Evolutionary conservation across 2,329 filamentous ascomycete genomes (phyloP).

Genomic region (Fusarium bactridioides): DNA sequence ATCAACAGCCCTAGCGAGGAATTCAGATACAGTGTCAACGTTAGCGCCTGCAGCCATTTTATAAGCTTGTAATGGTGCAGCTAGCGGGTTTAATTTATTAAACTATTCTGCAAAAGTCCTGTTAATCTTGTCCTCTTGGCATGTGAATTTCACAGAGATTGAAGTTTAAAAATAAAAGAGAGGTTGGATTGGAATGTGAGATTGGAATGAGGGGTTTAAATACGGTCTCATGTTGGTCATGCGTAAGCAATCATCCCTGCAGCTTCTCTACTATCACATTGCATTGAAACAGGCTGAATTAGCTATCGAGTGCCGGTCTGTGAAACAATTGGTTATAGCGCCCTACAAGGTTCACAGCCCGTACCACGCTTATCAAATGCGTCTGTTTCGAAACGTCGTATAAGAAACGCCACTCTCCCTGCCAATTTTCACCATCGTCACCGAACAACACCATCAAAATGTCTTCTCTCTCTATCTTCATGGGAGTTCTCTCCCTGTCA

Average conservation of each 20-base stretch:
- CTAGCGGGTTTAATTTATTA: neutral
- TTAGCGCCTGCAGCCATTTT: constrained; percentile 41
- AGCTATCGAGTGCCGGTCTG: neutral
- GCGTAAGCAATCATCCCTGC: constrained; percentile 15
- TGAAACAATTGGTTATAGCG: constrained; percentile 1
- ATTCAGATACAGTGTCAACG: constrained; percentile 3
- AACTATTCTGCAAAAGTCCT: neutral
- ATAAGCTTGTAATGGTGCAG: constrained; percentile 43
- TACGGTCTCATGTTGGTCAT: constrained; percentile 17
- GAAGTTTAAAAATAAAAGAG: neutral
- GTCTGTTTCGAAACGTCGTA: constrained; percentile 13
- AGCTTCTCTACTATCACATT: neutral
- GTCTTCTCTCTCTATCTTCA: neutral
- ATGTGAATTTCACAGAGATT: neutral
- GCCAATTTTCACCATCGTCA: neutral
- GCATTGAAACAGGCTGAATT: neutral
- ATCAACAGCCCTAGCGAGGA: constrained; percentile 28
- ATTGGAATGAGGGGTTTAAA: constrained; percentile 30
- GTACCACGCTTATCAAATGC: constrained; percentile 7
- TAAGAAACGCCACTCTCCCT: constrained; percentile 22
- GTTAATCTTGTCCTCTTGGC: neutral
- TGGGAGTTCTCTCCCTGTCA: constrained; percentile 22
- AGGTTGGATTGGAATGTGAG: neutral
- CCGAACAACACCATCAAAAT: neutral
- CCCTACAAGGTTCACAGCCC: constrained; percentile 17